Evolutionary conservation across 495 filamentous ascomycete species (phyloP), one percentile per base, ranked within the genome.

Genomic region (Penicillium canariense): DNA sequence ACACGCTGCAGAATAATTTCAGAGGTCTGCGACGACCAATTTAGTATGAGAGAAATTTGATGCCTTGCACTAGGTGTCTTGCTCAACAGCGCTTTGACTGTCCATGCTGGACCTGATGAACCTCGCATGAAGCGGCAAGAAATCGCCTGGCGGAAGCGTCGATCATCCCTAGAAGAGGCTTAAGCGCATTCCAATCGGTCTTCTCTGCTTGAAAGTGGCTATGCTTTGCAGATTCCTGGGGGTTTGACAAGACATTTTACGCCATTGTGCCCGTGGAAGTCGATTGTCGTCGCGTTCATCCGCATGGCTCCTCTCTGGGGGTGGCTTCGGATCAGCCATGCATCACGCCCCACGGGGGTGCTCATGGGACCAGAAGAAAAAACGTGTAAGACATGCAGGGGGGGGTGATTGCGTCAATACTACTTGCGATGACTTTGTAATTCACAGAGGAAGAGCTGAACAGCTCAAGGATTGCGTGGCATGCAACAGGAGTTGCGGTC

Each of bases 321-420:
- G 26, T 38, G 7, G 18, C 23, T 45, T 46, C 20, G 18, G 45
- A 28, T 54, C 22, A 18, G 20, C 54, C 50, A 50, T 52, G 44
- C 50, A 44, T 55, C 52, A 59, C 49, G 52, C 52, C 12, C 27
- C n/a, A n/a, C 42, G 25, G 38, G 14, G 27, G 12, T 26, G 32
- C 54, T 52, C 60, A 66, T 56, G 48, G 47, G 50, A 52, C 49
- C 30, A 32, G 1, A 11, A 49, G 4, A 9, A 50, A 52, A 49
- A 58, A 63, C 57, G 49, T 63, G 63, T 61, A 55, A 66, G 63
- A 66, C 60, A 66, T 55, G 52, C 63, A 66, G 54, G 23, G 20
- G 54, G 23, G 20, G 0, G 55, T 18, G 15, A 48, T 50, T 54
- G 45, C 48, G 45, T 52, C 36, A 58, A 28, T 31, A 26, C 14